Conservation (phyloP, 1,284 basidiomycete species). For the Thelephora terrestris region DNA sequence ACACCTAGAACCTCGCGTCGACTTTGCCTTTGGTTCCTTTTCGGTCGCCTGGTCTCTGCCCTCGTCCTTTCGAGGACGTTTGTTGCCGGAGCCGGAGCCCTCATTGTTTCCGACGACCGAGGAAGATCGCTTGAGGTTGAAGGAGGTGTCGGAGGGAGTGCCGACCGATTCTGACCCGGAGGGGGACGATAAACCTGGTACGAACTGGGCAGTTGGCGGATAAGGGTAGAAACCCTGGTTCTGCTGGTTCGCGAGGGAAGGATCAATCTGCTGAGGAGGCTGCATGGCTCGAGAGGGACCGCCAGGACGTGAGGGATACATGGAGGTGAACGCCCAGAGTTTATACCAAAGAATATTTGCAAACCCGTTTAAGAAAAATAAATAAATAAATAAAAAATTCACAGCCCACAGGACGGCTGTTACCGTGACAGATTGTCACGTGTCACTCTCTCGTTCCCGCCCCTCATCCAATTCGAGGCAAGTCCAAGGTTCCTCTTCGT, state of each 20-base stretch:
- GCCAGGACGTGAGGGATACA: no score
- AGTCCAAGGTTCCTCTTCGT: background rate
- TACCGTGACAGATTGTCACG: no score
- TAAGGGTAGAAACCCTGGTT: slow-evolving; percentile 38
- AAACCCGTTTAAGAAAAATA: background rate
- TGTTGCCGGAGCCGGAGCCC: slow-evolving; percentile 32
- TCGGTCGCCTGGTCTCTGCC: slow-evolving; percentile 37
- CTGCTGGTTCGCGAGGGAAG: slow-evolving; percentile 51
- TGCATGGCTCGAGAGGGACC: slow-evolving; percentile 29
- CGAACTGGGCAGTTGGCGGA: slow-evolving; percentile 20
- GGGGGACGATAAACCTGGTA: slow-evolving; percentile 30
- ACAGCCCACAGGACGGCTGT: background rate
- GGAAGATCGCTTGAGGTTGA: slow-evolving; percentile 58
- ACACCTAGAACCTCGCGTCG: slow-evolving; percentile 79
- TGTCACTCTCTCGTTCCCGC: no score
- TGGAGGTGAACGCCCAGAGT: no score
- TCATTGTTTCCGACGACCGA: slow-evolving; percentile 34
- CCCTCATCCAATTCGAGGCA: no score
- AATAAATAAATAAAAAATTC: background rate
- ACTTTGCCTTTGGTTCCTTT: slow-evolving; percentile 68
- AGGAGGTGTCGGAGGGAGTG: slow-evolving; percentile 48
- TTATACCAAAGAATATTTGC: no score
- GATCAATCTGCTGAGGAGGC: slow-evolving; percentile 53
- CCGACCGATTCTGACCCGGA: slow-evolving; percentile 67
- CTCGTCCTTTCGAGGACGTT: slow-evolving; percentile 51